These are phyloP conservation scores for Daedaleopsis sinensis DNA, from an alignment of 768 basidiomycete species.

Conservation along the genomic window DNA sequence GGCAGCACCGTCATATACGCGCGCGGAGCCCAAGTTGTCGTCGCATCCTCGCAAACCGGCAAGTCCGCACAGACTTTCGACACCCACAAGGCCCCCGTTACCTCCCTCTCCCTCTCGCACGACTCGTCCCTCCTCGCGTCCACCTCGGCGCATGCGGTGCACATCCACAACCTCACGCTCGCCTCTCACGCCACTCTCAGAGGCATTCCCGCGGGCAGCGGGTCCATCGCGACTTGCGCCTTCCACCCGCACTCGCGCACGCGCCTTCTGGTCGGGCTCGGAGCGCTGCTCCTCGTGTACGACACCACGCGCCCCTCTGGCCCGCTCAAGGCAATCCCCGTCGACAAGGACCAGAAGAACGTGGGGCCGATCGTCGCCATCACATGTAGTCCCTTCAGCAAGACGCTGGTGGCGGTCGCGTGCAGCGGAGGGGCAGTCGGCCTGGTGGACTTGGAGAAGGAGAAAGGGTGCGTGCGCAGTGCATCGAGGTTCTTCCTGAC, in stretches of 20 bases:
- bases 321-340: slow-evolving; percentile 53
- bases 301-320: slow-evolving; percentile 61
- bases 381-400: slow-evolving; percentile 76
- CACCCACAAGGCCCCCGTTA: slow-evolving; percentile 53
- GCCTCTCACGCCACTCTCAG: slow-evolving; percentile 58
- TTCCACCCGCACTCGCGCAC: slow-evolving; percentile 71
- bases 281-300: slow-evolving; percentile 58
- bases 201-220: slow-evolving; percentile 43
- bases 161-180: slow-evolving; percentile 62
- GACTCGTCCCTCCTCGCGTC: slow-evolving; percentile 61
- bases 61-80: slow-evolving; percentile 52
- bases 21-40: slow-evolving; percentile 46
- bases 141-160: slow-evolving; percentile 51
- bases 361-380: slow-evolving; percentile 57
- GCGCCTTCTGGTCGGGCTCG: slow-evolving; percentile 56
- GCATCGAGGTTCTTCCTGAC: not conserved
- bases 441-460: slow-evolving; percentile 75
- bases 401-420: slow-evolving; percentile 64
- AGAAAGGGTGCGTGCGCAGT: slow-evolving; percentile 52
- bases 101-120: slow-evolving; percentile 59
- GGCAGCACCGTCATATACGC: slow-evolving; percentile 50
- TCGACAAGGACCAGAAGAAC: slow-evolving; percentile 43
- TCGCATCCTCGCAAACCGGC: slow-evolving; percentile 50
- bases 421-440: slow-evolving; percentile 56
- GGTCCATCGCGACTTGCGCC: slow-evolving; percentile 45